phyloP scores from a whole-genome alignment of 176 grass and related monocot genomes.

The Poa annua region DNA sequence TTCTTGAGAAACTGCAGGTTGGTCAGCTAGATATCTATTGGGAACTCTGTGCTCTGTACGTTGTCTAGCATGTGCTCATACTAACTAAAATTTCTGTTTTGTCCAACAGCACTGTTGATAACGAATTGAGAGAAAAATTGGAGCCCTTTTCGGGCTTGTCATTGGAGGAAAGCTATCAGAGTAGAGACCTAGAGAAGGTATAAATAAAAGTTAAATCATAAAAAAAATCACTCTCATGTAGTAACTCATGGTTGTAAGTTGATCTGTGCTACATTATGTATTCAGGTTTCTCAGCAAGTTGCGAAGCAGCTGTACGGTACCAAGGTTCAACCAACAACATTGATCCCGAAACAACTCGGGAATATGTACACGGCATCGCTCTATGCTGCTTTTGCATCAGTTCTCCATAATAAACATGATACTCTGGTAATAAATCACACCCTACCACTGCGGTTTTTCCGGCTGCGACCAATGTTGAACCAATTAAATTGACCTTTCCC shows the following conservation, averaged over 20 bases:
- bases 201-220: not conserved
- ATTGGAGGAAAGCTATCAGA: slow-evolving; percentile 88
- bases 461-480: not conserved
- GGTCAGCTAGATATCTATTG: slow-evolving; percentile 40
- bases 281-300: slow-evolving; percentile 79
- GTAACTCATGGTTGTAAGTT: not conserved
- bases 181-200: slow-evolving; percentile 86
- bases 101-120: slow-evolving; percentile 44
- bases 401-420: slow-evolving; percentile 78
- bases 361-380: slow-evolving; percentile 99
- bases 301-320: slow-evolving; percentile 66
- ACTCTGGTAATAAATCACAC: slow-evolving; percentile 60
- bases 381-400: slow-evolving; percentile 89
- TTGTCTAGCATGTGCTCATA: not conserved
- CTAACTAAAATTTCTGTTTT: slow-evolving; percentile 26
- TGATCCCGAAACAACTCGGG: slow-evolving; percentile 92
- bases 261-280: slow-evolving; percentile 35
- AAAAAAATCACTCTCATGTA: not conserved
- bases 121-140: slow-evolving; percentile 74
- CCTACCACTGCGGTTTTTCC: not conserved
- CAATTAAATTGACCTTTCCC: not conserved
- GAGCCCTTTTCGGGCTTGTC: slow-evolving; percentile 62
- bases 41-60: not conserved
- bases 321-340: slow-evolving; percentile 83
- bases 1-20: slow-evolving; percentile 74